Evolutionary conservation across 331 rosid species (phyloP).

Genomic region (Dryas integrifolia): DNA sequence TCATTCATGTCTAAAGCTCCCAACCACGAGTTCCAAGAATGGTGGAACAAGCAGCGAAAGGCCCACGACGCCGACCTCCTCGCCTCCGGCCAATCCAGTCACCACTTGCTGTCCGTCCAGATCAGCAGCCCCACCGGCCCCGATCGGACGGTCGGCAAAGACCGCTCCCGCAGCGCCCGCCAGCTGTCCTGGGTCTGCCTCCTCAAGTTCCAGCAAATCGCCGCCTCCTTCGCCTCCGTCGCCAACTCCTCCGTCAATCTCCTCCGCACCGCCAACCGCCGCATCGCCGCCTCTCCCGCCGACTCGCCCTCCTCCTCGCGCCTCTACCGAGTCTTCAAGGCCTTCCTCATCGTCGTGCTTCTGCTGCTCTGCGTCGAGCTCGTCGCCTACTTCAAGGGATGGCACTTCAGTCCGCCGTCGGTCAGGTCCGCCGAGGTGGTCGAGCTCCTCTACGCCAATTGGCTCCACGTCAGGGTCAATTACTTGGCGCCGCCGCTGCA

Average conservation of each 20-base stretch:
- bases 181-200: conserved; percentile 78
- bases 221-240: conserved; percentile 46
- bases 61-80: conserved; percentile 33
- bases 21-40: conserved; percentile 90
- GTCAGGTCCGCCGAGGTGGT: conserved; percentile 57
- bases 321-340: conserved; percentile 69
- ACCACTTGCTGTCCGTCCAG: conserved; percentile 45
- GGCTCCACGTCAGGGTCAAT: conserved; percentile 65
- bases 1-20: conserved; percentile 69
- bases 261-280: conserved; percentile 66
- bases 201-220: conserved; percentile 67
- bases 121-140: conserved; percentile 30
- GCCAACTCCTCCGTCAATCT: conserved; percentile 42
- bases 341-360: conserved; percentile 56
- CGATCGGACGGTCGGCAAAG: conserved; percentile 58
- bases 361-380: conserved; percentile 64
- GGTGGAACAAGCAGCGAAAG: conserved; percentile 95
- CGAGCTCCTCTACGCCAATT: conserved; percentile 54
- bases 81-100: conserved; percentile 17
- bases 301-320: conserved; percentile 65
- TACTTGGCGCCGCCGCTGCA: conserved; percentile 87
- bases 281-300: conserved; percentile 50
- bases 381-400: conserved; percentile 82
- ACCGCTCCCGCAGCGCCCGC: conserved; percentile 66
- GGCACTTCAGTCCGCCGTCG: conserved; percentile 86